These are phyloP conservation scores for Porcisia hertigi DNA, from an alignment of 208 protist species.

Conservation along the genomic window DNA sequence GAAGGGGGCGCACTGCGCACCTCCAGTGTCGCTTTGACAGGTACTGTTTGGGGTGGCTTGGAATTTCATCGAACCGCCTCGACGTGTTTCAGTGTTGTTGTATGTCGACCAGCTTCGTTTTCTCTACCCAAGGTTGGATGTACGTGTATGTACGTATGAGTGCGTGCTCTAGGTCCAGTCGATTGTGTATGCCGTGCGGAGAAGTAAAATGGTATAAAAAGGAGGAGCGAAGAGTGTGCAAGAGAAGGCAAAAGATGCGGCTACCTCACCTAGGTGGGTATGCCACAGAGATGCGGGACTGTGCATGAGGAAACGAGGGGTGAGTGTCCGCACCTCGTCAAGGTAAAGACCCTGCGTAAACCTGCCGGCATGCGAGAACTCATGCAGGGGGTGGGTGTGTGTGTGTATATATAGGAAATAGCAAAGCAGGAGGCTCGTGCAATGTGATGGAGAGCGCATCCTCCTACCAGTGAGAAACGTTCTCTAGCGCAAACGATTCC, in stretches of 20 bases:
- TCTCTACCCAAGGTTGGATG: background rate
- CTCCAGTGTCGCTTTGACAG: background rate
- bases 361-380: too few relatives aligned
- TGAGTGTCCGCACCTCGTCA: too few relatives aligned
- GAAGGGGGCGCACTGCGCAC: background rate
- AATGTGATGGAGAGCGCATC: too few relatives aligned
- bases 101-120: background rate
- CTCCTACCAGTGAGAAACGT: too few relatives aligned
- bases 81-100: background rate
- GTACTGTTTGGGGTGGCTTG: background rate
- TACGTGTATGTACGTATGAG: background rate
- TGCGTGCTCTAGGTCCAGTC: background rate
- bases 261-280: background rate
- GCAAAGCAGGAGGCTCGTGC: too few relatives aligned
- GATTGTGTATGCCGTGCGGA: background rate
- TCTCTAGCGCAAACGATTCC: too few relatives aligned
- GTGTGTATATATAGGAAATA: too few relatives aligned
- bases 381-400: too few relatives aligned
- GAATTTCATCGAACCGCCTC: conserved; percentile 7
- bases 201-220: background rate
- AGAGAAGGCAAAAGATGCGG: background rate
- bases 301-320: too few relatives aligned
- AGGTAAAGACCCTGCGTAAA: too few relatives aligned
- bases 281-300: too few relatives aligned
- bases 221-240: background rate